Evolutionary conservation across 2,329 filamentous ascomycete species (phyloP), one percentile per base, ranked within the genome.

Genomic region (Didymella sp.): DNA sequence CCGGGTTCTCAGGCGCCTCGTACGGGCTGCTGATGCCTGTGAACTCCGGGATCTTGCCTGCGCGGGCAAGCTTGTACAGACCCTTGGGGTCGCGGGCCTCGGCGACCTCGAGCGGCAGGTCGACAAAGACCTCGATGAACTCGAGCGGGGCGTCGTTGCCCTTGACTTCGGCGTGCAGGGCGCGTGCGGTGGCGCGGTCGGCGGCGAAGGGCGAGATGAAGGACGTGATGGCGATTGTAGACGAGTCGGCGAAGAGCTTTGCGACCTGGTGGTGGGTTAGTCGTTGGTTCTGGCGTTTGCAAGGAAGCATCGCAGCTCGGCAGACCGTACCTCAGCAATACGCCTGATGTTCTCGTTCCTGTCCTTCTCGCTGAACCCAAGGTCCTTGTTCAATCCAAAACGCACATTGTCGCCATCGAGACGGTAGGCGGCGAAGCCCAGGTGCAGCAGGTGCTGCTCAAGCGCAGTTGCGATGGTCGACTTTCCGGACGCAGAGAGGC

Each of bases 331-430:
- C 84, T 99, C 94, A 51, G 91, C 92, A 72, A 99, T 97, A 63
- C 95, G 88, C 59, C 95, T 88, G 75, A 99, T 99, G 82, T 99
- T 99, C 84, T 99, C 95, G 76, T 94, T 96, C 69, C 95, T 88
- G 82, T 97, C 93, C 74, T 87, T 87, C 75, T 96, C 94, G 63
- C 87, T 90, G 83, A 98, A 99, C 15, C 94, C 94, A 11, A 99
- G 85, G 81, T 98, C 94, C 80, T 96, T 96, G 87, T 98, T 99
- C 67, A 99, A 85, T 15, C 95, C 95, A 81, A 98, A 97, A 60
- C 95, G 94, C 66, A 99, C 89, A 80, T 99, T 99, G 85, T 99
- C 95, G 72, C 94, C 95, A 79, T 99, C 95, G 27, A 99, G 88
- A 50, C 95, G 88, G 85, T 99, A 99, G 59, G 93, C 90, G 53